These are phyloP conservation scores for Gymnopus androsaceus DNA, from an alignment of 1,284 basidiomycete species.

Conservation along the genomic window DNA sequence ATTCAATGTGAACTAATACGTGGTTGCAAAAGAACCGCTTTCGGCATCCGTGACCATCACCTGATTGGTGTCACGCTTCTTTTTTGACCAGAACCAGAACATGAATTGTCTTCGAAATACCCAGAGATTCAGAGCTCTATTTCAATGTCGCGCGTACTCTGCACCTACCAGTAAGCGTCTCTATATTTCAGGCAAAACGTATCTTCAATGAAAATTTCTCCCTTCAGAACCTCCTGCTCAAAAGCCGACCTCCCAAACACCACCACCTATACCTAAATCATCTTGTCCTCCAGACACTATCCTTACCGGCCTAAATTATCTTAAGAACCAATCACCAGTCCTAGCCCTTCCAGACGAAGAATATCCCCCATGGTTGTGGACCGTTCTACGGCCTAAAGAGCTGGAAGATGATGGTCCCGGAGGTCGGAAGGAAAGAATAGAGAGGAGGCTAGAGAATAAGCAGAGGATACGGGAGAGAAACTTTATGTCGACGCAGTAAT, in stretches of 20 bases:
- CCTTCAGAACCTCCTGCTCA: not conserved
- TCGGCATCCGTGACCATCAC: too few relatives aligned
- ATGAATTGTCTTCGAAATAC: constrained; percentile 3
- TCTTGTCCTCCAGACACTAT: constrained; percentile 73
- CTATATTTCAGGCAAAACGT: not conserved
- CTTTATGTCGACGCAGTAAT: constrained; percentile 73
- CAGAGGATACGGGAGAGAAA: constrained; percentile 72
- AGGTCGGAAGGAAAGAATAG: constrained; percentile 64
- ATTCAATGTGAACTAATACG: too few relatives aligned
- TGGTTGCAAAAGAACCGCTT: too few relatives aligned
- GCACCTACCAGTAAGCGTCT: not conserved
- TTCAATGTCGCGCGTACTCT: not conserved
- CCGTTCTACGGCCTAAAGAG: constrained; percentile 60
- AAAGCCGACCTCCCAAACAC: not conserved
- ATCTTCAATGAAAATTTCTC: not conserved
- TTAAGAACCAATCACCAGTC: constrained; percentile 83
- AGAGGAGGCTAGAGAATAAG: constrained; percentile 61
- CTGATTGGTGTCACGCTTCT: too few relatives aligned
- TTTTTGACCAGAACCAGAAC: not conserved
- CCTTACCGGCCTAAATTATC: constrained; percentile 76
- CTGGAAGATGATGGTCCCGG: constrained; percentile 70
- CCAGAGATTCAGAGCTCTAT: not conserved
- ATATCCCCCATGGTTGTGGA: constrained; percentile 93
- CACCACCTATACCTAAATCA: constrained; percentile 35
- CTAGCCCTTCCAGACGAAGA: constrained; percentile 80